Conservation (phyloP, 1,284 basidiomycete species). For the Papiliotrema laurentii region DNA sequence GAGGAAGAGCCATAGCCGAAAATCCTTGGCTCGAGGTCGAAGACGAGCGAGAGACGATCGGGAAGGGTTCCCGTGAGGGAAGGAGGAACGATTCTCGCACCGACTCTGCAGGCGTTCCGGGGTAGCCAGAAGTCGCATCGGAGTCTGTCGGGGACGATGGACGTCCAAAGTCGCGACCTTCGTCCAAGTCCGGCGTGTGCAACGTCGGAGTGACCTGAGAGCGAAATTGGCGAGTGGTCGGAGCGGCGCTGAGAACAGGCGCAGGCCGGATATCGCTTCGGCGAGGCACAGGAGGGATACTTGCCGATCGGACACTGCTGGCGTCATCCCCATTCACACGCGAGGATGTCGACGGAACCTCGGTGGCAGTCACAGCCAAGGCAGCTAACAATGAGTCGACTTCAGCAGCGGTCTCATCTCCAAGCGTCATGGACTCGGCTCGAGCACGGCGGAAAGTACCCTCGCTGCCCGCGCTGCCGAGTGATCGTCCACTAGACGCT, state of each 20-base stretch:
- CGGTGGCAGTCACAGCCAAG: no score
- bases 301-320: not conserved
- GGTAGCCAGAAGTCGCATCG: constrained; percentile 27
- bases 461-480: no score
- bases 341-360: not conserved
- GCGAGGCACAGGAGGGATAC: not conserved
- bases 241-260: not conserved
- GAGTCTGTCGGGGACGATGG: constrained; percentile 29
- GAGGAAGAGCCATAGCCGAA: not conserved
- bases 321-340: not conserved
- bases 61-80: not conserved
- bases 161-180: constrained; percentile 1
- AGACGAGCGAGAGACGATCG: not conserved
- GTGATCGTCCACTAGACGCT: not conserved
- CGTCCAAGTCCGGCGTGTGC: constrained; percentile 13
- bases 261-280: not conserved
- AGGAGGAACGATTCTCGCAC: constrained; percentile 7
- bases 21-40: not conserved
- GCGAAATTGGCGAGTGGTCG: not conserved
- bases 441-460: constrained; percentile 4
- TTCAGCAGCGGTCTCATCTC: constrained; percentile 6
- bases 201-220: not conserved
- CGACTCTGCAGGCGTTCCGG: constrained; percentile 28
- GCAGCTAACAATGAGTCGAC: constrained; percentile 17
- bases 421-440: constrained; percentile 5